These are phyloP conservation scores for Gamarada debralockiae DNA, from an alignment of 495 filamentous ascomycete genomes.

Conservation along the genomic window DNA sequence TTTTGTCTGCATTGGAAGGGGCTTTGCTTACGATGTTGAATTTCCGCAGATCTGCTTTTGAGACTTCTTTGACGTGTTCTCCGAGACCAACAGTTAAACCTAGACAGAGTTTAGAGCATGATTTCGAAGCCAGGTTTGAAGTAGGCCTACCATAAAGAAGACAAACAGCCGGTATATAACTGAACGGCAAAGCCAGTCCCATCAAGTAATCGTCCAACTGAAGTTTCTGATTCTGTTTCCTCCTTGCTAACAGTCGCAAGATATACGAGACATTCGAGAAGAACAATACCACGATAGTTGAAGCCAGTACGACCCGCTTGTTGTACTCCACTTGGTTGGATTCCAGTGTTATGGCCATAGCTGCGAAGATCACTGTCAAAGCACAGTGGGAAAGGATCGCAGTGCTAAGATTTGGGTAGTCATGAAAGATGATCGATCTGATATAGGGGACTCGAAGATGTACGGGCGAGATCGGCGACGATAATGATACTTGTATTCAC, in stretches of 20 bases:
- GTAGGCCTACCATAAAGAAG: background rate
- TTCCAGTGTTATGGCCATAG: background rate
- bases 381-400: background rate
- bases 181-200: conserved; percentile 10
- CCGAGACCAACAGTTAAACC: conserved; percentile 11
- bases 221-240: background rate
- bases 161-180: background rate
- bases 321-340: conserved; percentile 4
- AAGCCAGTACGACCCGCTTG: conserved; percentile 1
- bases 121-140: background rate
- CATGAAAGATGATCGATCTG: too few species aligned
- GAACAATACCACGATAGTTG: background rate
- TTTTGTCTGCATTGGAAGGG: background rate
- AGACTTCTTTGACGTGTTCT: conserved; percentile 1
- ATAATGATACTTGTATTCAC: too few species aligned
- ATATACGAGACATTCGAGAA: conserved; percentile 4
- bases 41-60: conserved; percentile 3
- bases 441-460: too few species aligned
- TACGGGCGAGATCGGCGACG: too few species aligned
- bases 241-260: background rate
- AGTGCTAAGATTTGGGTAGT: too few species aligned
- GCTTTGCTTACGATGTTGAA: conserved; percentile 8
- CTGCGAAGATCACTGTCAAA: background rate
- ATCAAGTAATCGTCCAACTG: conserved; percentile 12
- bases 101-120: background rate